phyloP scores from a whole-genome alignment of 306 rosid species.

The Trifolium dubium region DNA sequence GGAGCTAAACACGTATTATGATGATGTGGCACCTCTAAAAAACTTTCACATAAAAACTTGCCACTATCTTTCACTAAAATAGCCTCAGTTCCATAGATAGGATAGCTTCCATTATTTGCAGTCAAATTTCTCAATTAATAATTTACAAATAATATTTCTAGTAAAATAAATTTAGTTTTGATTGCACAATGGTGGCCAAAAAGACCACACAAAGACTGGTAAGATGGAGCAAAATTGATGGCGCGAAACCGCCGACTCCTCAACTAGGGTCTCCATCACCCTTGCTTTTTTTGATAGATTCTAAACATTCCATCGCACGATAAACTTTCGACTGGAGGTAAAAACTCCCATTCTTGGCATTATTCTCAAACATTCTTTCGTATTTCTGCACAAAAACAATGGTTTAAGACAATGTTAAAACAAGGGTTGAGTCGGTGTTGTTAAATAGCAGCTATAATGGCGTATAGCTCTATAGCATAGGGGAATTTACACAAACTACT shows the following conservation, averaged over 20 bases:
- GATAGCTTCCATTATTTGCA: constrained; percentile 24
- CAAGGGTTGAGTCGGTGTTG: no score
- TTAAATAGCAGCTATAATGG: no score
- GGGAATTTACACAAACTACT: no score
- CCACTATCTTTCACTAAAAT: no score
- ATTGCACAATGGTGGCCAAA: constrained; percentile 23
- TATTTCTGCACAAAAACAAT: constrained; percentile 58
- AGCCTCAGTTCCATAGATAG: not conserved
- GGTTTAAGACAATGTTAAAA: not conserved
- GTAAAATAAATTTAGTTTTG: constrained; percentile 16
- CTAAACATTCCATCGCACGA: constrained; percentile 83
- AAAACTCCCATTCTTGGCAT: constrained; percentile 82
- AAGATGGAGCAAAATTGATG: not conserved
- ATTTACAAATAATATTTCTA: constrained; percentile 31
- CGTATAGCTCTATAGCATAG: no score
- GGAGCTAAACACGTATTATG: no score
- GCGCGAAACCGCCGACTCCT: constrained; percentile 26
- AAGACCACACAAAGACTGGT: constrained; percentile 16
- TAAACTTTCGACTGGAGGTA: constrained; percentile 94
- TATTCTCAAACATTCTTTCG: constrained; percentile 73
- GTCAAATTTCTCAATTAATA: constrained; percentile 35
- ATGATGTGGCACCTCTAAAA: no score
- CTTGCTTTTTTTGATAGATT: constrained; percentile 48
- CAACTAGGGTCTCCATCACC: constrained; percentile 58
- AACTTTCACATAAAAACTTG: no score